phyloP scores from a whole-genome alignment of 2,329 filamentous ascomycete genomes.

The Sordariomycetes sp. region DNA sequence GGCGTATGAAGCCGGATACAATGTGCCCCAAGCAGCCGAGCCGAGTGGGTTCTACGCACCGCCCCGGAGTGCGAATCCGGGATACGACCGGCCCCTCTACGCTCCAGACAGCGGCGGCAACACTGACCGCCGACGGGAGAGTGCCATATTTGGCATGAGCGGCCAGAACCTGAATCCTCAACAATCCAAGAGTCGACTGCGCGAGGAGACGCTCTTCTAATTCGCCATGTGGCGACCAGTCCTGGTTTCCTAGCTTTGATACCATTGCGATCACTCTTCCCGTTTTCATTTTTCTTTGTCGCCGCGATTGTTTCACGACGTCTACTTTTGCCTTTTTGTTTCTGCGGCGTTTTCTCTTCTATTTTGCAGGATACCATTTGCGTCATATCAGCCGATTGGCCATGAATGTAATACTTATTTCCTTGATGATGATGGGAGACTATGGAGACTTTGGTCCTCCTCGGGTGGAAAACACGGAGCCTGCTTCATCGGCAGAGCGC shows the following conservation, averaged over 20 bases:
- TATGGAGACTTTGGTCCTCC: not conserved
- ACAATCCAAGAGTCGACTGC: slow-evolving; percentile 39
- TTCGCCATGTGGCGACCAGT: not conserved
- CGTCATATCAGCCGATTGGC: not conserved
- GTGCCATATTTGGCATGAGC: slow-evolving; percentile 46
- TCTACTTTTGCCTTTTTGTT: slow-evolving; percentile 6
- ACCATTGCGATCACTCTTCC: not conserved
- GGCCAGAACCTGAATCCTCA: slow-evolving; percentile 20
- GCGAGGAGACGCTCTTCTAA: slow-evolving; percentile 37
- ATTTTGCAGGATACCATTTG: slow-evolving; percentile 2
- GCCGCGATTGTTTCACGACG: not conserved
- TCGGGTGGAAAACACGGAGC: not conserved
- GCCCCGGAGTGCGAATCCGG: slow-evolving; percentile 11
- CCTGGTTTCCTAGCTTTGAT: not conserved
- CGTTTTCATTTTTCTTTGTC: not conserved
- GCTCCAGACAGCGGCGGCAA: not conserved
- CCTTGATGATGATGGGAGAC: not conserved
- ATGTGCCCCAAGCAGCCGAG: slow-evolving; percentile 9
- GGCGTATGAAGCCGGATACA: slow-evolving; percentile 31
- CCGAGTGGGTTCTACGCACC: slow-evolving; percentile 10
- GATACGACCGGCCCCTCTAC: slow-evolving; percentile 12
- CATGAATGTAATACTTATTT: not conserved
- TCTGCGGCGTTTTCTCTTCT: slow-evolving; percentile 6
- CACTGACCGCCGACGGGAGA: slow-evolving; percentile 37
- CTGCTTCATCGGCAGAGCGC: not conserved